These are phyloP conservation scores for Diplodia corticola DNA, from an alignment of 2,329 filamentous ascomycete genomes.

Conservation along the genomic window DNA sequence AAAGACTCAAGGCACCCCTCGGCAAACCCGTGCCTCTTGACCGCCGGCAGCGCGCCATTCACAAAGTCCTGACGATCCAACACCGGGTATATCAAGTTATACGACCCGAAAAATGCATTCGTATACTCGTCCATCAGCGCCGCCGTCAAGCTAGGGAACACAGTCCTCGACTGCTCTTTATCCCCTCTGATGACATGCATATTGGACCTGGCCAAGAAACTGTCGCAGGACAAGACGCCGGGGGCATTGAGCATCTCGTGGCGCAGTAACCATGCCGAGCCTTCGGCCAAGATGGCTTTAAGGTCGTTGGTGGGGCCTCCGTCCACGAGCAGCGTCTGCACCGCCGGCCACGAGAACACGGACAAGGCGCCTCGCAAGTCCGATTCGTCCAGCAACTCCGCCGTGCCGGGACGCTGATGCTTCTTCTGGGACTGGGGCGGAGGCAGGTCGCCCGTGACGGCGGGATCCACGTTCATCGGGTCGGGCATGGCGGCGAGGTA, in stretches of 20 bases:
- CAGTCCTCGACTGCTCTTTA: constrained; percentile 22
- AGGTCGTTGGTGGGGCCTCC: constrained; percentile 28
- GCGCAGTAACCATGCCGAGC: constrained; percentile 42
- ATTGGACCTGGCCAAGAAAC: constrained; percentile 19
- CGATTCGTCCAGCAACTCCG: not conserved
- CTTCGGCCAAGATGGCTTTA: constrained; percentile 39
- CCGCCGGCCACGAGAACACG: not conserved
- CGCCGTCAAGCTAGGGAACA: constrained; percentile 45
- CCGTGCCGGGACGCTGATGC: not conserved
- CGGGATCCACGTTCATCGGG: not conserved
- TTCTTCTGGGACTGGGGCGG: not conserved
- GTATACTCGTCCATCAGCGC: constrained; percentile 54
- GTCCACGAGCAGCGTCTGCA: not conserved
- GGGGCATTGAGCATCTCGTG: constrained; percentile 37
- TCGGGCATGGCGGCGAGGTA: not conserved
- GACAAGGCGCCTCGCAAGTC: not conserved
- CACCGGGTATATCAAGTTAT: constrained; percentile 60
- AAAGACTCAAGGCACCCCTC: not conserved
- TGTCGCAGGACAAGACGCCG: constrained; percentile 31
- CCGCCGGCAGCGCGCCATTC: constrained; percentile 27
- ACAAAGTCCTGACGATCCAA: constrained; percentile 59
- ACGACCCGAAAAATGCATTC: constrained; percentile 60
- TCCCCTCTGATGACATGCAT: constrained; percentile 14
- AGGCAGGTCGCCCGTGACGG: not conserved
- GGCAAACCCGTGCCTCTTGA: not conserved